A percentile compares a stretch with the other conserved stretches of the same genome.
These are phyloP conservation scores for Speleostelium caveatum DNA, from an alignment of 78 protist genomes.

Conservation along the genomic window DNA sequence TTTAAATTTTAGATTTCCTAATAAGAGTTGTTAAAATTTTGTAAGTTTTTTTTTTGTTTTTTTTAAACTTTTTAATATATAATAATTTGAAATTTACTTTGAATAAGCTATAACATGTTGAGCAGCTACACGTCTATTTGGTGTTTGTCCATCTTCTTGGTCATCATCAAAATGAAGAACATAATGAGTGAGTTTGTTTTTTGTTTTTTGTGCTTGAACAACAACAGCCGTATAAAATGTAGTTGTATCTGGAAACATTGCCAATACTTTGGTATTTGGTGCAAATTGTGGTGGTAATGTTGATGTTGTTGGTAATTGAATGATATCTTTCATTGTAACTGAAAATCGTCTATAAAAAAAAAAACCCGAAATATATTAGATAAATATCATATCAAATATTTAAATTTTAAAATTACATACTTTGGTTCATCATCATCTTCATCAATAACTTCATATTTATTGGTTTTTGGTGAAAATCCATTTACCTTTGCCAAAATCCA, in stretches of 20 bases:
- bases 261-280: slow-evolving; percentile 44
- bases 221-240: slow-evolving; percentile 74
- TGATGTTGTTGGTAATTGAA: slow-evolving; percentile 34
- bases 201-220: slow-evolving; percentile 16
- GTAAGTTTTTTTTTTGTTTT: too few species aligned
- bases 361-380: background rate
- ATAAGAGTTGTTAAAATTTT: too few species aligned
- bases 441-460: slow-evolving; percentile 73
- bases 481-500: slow-evolving; percentile 70
- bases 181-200: slow-evolving; percentile 42
- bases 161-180: slow-evolving; percentile 78
- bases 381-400: too few species aligned
- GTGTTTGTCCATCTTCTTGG: slow-evolving; percentile 78
- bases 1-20: too few species aligned
- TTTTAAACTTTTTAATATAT: too few species aligned
- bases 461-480: slow-evolving; percentile 18
- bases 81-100: too few species aligned
- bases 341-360: too few species aligned
- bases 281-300: slow-evolving; percentile 33
- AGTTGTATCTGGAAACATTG: slow-evolving; percentile 83
- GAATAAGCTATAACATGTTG: slow-evolving; percentile 41
- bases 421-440: slow-evolving; percentile 73
- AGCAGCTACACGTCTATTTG: slow-evolving; percentile 68
- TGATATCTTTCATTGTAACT: slow-evolving; percentile 45
- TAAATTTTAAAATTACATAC: too few species aligned